Base-by-base conservation (phyloP, 495 filamentous ascomycete genomes). In the Penicillium atrosanguineum region DNA sequence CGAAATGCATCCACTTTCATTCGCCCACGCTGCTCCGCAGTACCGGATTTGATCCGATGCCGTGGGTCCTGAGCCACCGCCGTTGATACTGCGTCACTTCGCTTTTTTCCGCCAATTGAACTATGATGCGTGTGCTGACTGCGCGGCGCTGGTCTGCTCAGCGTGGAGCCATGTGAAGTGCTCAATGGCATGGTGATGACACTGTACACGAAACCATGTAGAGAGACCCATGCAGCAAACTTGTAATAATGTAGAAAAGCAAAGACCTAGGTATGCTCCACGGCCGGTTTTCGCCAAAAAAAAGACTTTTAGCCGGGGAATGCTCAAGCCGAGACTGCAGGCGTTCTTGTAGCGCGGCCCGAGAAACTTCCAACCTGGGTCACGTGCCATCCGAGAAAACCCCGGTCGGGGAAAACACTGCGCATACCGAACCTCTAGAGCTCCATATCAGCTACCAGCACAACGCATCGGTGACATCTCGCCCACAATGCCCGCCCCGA, bases 1-100 rank as follows among this genome's bases (percentile, higher is more conserved):
- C 55, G 63, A 66, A 66, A 66, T 66, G 38, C 31, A 37, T 26
- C n/a, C 19, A 11, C 34, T 52, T 25, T 59, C 25, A 66, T 66
- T 66, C 63, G 63, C 50, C 48, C 48, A 23, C 16, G 14, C 9
- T 15, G 38, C 34, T n/a, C 40, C 49, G 41, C 26, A 38, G 25
- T 3, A 25, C 55, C 38, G 44, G 38, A 36, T 21, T 50, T 44
- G 46, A 41, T 45, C 55, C 44, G 44, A 25, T 14, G 16, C n/a
- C 23, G 57, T 60, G 57, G 57, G 47, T 45, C 57, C 52, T 40
- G 25, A 50, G 37, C 23, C 45, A 49, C 7, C 40, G 23, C 31
- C 31, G 31, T 34, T 14, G 31, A 34, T 34, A 34, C 31, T 34
- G 31, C 31, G 31, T 34, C 31, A 34, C 7, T 11, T 14, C 14